Conservation (phyloP, 345 rosid species). For the Hibiscus tridactylites region DNA sequence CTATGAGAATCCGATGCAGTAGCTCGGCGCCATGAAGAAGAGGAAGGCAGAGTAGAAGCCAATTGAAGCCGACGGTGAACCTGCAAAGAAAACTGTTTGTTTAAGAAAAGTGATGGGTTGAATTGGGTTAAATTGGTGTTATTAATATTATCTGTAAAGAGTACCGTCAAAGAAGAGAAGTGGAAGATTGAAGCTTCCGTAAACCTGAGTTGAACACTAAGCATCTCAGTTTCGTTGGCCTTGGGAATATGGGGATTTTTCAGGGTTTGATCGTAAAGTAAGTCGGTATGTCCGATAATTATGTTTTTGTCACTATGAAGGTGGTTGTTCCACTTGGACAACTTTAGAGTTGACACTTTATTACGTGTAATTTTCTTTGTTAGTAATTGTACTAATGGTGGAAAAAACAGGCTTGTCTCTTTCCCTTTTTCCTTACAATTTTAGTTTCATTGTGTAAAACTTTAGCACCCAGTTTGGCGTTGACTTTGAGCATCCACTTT, state of each 20-base stretch:
- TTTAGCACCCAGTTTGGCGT: background rate
- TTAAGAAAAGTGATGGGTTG: no score
- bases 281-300: background rate
- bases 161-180: conserved; percentile 3
- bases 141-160: background rate
- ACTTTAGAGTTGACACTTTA: background rate
- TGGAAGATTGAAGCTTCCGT: background rate
- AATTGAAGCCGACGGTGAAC: conserved; percentile 1
- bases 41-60: background rate
- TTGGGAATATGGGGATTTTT: background rate
- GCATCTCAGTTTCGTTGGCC: background rate
- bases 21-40: background rate
- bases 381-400: background rate
- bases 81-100: conserved; percentile 6
- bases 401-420: background rate
- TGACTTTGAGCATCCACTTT: no score
- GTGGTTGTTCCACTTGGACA: no score
- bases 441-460: background rate
- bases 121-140: background rate
- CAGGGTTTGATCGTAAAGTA: background rate
- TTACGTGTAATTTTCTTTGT: background rate
- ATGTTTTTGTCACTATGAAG: no score
- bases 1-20: conserved; percentile 9
- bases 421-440: background rate
- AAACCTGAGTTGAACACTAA: background rate